phyloP scores from a whole-genome alignment of 2,329 filamentous ascomycete species.

The Colletotrichum liriopes region DNA sequence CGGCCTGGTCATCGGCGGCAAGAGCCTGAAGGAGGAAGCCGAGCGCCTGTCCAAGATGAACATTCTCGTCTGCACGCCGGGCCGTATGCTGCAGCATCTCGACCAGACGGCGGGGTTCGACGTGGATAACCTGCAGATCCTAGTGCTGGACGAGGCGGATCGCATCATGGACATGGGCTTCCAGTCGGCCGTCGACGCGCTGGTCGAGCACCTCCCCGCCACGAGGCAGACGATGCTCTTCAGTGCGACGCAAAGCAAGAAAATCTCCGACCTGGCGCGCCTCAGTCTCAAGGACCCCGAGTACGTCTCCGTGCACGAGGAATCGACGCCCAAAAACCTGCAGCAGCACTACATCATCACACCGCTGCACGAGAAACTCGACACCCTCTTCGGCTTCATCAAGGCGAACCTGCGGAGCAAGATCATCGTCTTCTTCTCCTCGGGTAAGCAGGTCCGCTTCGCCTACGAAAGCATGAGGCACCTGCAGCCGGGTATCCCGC shows the following conservation, averaged over 20 bases:
- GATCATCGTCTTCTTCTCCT: conserved; percentile 95
- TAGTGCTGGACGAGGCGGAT: conserved; percentile 96
- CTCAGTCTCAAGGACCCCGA: conserved; percentile 92
- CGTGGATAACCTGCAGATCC: conserved; percentile 90
- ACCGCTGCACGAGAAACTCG: conserved; percentile 88
- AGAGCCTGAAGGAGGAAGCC: conserved; percentile 88
- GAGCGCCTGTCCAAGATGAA: conserved; percentile 93
- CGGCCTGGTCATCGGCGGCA: conserved; percentile 93
- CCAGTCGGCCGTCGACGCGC: conserved; percentile 89
- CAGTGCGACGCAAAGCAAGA: conserved; percentile 95
- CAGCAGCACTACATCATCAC: conserved; percentile 94
- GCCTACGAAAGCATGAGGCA: conserved; percentile 94
- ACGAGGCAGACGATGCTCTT: conserved; percentile 93
- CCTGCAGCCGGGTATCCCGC: conserved; percentile 92
- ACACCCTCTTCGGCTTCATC: conserved; percentile 94
- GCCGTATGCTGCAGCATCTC: conserved; percentile 94
- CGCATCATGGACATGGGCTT: conserved; percentile 99
- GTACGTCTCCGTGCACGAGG: conserved; percentile 94
- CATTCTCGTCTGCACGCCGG: conserved; percentile 95
- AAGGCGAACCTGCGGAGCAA: conserved; percentile 92
- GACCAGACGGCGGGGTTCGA: conserved; percentile 94
- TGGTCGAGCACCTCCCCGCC: conserved; percentile 90
- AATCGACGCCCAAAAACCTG: conserved; percentile 86
- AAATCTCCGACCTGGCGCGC: conserved; percentile 91
- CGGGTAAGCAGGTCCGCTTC: conserved; percentile 96